Evolutionary conservation across 2,329 filamentous ascomycete genomes (phyloP), one percentile per base, ranked within the genome.

Genomic region (Alternaria incomplexa): DNA sequence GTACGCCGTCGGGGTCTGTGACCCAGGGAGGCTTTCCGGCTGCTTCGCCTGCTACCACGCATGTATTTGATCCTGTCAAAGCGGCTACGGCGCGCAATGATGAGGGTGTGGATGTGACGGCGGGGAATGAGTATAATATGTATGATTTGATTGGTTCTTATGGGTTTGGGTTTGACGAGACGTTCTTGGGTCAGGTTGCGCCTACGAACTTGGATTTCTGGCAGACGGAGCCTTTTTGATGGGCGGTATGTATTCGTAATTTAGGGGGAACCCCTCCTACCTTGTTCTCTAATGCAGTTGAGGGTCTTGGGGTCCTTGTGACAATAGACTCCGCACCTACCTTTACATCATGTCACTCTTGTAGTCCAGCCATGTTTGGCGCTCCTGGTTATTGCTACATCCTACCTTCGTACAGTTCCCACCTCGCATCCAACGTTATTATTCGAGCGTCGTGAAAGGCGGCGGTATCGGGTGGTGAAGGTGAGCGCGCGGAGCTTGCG

Each of bases 111-210:
- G 43, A 45, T 44, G 17, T 46, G 12, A 56, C 67, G 30, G 47
- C 58, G 11, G 51, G 65, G 17, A 66, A 69, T 32, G 67, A 65
- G 13, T 73, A 69, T 50, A 73, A 70, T 28, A 74, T 73, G 68
- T 73, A 75, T 55, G 70, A 77, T 55, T 48, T 77, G 50, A 74
- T 76, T 30, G 71, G 72, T 7, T 75, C 69, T 12, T 77, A 77
- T 62, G 74, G 74, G 17, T 77, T 77, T 58, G 74, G 74, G 5
- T 76, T 76, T 48, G 74, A 77, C 28, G 75, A 76, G 56, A 70
- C 73, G 4, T 77, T 76, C n/a, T 56, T 77, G 17, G 71, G 72
- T 17, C 73, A 76, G 61, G 74, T 67, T 3, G 70, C 69, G 17
- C 66, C 69, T n/a, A 73, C 69, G 26, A 72, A 75, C 61, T 57